Conservation (phyloP, 257 asterid genomes). For the Solanum dulcamara region DNA sequence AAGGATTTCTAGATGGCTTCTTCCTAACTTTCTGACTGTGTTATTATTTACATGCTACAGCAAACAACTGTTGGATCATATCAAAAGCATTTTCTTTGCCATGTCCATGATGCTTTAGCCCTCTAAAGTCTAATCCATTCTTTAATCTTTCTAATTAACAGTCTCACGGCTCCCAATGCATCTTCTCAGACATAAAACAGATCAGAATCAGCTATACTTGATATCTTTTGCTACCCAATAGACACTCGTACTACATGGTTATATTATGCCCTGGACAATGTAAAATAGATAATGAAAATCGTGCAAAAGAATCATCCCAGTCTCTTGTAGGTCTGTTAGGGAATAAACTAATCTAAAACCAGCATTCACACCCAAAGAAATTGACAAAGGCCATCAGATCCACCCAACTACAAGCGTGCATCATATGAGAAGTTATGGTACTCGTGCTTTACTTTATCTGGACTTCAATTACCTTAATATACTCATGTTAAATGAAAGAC, state of each 20-base stretch:
- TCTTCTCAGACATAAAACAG: not conserved
- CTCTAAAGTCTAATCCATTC: not conserved
- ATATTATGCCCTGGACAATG: not conserved
- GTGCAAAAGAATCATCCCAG: not conserved
- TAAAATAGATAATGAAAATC: not conserved
- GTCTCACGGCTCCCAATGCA: not conserved
- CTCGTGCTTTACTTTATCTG: not conserved
- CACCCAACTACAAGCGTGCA: not conserved
- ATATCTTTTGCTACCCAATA: not conserved
- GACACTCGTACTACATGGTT: not conserved
- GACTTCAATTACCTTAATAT: not conserved
- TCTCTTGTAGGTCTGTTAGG: not conserved
- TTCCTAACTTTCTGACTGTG: not conserved
- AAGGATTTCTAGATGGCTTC: not conserved
- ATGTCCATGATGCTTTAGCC: not conserved
- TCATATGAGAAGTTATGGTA: not conserved
- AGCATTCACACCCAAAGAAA: not conserved
- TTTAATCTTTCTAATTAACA: not conserved
- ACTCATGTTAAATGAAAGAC: not conserved
- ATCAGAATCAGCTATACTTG: not conserved
- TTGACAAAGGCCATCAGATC: not conserved
- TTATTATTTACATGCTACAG: not conserved
- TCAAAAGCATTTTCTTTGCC: not conserved
- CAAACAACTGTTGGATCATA: not conserved
- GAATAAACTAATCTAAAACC: not conserved